These are phyloP conservation scores for Diaporthe batatas DNA, from an alignment of 2,329 filamentous ascomycete species.

Conservation along the genomic window DNA sequence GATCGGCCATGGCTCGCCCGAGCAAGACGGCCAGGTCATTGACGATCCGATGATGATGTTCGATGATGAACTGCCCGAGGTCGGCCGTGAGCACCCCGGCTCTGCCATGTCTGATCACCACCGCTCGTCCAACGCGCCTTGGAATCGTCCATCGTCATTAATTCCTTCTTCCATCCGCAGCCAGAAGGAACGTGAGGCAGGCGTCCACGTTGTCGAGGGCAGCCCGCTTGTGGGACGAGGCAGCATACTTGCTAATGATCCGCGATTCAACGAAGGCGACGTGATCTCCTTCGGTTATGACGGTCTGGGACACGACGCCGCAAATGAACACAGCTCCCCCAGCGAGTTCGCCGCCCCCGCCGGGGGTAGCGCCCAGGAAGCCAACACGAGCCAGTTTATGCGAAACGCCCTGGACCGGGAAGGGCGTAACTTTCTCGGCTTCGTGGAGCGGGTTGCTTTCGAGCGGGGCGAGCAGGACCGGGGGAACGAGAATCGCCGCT, in stretches of 20 bases:
- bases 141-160: constrained; percentile 64
- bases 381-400: constrained; percentile 51
- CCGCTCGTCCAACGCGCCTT: constrained; percentile 60
- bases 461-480: constrained; percentile 49
- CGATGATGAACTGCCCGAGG: constrained; percentile 45
- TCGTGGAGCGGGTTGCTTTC: constrained; percentile 53
- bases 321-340: constrained; percentile 47
- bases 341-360: constrained; percentile 45
- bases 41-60: constrained; percentile 43
- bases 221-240: constrained; percentile 56
- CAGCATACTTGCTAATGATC: constrained; percentile 55
- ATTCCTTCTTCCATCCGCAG: constrained; percentile 62
- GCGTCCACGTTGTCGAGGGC: constrained; percentile 49
- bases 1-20: background rate
- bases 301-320: constrained; percentile 48
- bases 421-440: constrained; percentile 61
- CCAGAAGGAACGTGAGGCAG: constrained; percentile 55
- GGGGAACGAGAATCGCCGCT: constrained; percentile 52
- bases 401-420: constrained; percentile 58
- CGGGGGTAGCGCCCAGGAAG: constrained; percentile 43
- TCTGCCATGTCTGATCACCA: constrained; percentile 49
- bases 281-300: constrained; percentile 52
- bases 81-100: constrained; percentile 47
- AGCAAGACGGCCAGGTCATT: constrained; percentile 44
- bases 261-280: constrained; percentile 61